Evolutionary conservation across 768 basidiomycete genomes (phyloP).

Genomic region (Vishniacozyma victoriae): DNA sequence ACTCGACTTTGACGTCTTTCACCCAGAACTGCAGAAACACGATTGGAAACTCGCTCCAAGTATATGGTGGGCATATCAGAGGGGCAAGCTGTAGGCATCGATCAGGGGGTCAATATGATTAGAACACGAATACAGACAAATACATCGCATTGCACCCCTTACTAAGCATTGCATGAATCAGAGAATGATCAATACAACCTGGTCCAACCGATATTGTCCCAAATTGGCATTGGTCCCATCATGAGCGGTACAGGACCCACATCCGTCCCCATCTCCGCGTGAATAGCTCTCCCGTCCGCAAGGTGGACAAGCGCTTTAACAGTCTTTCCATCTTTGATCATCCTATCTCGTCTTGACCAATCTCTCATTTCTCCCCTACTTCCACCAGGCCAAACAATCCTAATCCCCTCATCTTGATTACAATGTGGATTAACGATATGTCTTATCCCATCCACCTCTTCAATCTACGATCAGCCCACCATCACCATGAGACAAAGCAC

Average conservation of each 20-base stretch:
- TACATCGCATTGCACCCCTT: too few relatives aligned
- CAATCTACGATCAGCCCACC: too few relatives aligned
- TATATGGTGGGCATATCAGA: constrained; percentile 37
- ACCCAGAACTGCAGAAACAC: constrained; percentile 37
- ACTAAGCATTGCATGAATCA: neutral
- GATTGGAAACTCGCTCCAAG: constrained; percentile 44
- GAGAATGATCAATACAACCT: neutral
- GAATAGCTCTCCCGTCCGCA: too few relatives aligned
- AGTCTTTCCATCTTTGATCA: constrained; percentile 9
- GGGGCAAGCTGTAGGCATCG: constrained; percentile 19
- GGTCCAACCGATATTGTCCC: neutral
- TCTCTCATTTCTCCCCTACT: constrained; percentile 6
- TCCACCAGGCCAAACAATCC: constrained; percentile 9
- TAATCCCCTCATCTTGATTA: constrained; percentile 11
- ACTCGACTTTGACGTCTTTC: constrained; percentile 44
- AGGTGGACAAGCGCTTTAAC: too few relatives aligned
- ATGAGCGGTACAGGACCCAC: too few relatives aligned
- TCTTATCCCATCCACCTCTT: too few relatives aligned
- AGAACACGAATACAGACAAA: too few relatives aligned
- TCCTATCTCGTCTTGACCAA: constrained; percentile 8
- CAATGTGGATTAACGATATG: constrained; percentile 11
- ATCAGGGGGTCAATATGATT: too few relatives aligned
- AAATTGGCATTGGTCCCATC: neutral
- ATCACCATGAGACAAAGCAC: too few relatives aligned
- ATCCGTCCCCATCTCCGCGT: too few relatives aligned